Percentiles rank a stretch among this genome's conserved stretches.
These are phyloP conservation scores for Spencermartinsiella europaea DNA, from an alignment of 805 yeast genomes.

Conservation along the genomic window DNA sequence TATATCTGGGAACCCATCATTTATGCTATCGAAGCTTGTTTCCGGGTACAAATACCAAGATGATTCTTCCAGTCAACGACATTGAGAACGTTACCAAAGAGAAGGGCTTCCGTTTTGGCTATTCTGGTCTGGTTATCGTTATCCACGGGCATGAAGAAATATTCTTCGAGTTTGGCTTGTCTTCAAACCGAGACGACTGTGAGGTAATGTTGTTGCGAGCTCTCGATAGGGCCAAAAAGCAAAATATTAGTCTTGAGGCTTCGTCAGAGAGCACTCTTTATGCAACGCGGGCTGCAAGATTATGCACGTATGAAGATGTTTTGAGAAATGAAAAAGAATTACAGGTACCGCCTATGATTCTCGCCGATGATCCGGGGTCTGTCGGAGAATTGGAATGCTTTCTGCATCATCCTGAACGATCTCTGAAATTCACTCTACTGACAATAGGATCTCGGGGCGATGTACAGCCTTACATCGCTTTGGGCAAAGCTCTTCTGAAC, in stretches of 20 bases:
- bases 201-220: conserved; percentile 45
- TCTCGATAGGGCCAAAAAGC: conserved; percentile 35
- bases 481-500: conserved; percentile 67
- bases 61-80: conserved; percentile 76
- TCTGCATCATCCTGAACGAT: conserved; percentile 49
- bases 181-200: conserved; percentile 59
- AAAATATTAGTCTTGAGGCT: conserved; percentile 5
- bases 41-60: conserved; percentile 71
- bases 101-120: conserved; percentile 61
- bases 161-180: conserved; percentile 56
- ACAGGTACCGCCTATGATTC: conserved; percentile 18
- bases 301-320: conserved; percentile 61
- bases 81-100: conserved; percentile 65
- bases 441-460: conserved; percentile 97
- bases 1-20: conserved; percentile 62
- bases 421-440: conserved; percentile 56
- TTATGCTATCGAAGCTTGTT: conserved; percentile 77
- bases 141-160: conserved; percentile 73
- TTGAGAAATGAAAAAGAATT: conserved; percentile 4
- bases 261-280: conserved; percentile 2
- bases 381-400: conserved; percentile 6
- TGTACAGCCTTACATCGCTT: conserved; percentile 91
- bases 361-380: conserved; percentile 2
- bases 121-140: conserved; percentile 64
- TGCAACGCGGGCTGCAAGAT: conserved; percentile 48